Evolutionary conservation across 139 green algal species (phyloP), one percentile per base, ranked within the genome.

Genomic region (Gonium pectorale): DNA sequence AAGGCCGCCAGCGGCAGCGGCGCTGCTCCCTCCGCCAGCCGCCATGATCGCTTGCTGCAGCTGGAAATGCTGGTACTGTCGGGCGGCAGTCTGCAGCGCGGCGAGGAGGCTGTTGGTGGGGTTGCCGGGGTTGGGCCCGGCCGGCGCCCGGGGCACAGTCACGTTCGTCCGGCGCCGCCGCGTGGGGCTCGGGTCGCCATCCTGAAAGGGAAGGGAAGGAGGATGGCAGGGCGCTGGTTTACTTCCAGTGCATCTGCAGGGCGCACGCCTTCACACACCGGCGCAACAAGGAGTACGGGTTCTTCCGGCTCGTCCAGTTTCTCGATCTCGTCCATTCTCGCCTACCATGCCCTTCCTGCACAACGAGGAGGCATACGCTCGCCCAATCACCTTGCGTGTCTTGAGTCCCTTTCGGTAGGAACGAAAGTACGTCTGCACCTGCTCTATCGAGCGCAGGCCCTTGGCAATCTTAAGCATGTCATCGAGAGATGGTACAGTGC

Each of bases 401-500:
- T 83, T 83, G 0, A 74, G 44, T 43, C 49, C 73, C 24, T 64
- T 73, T 9, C 77, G 51, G 43, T 83, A 83, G 2, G 60, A 66
- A 3, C 77, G 29, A 43, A 83, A 83, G 22, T 83, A 83, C 8
- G 66, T 43, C 31, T 83, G 77, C 5, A 83, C 75, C 62, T 83
- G 77, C 52, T 83, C 73, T 11, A 83, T 64, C 21, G 77, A 74
- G 1, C 77, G 59, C 43, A 83, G n/a, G 1, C 77, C 77, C 77
- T 83, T 83, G 3, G 77, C 77, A 29, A 83, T 83, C 17, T 83
- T 83, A 7, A 83, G 44, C 77, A 83, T 83, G 8, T 83, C 77
- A 5, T 83, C 77, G 1, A 83, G 43, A 21, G 4, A 52, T 17
- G 77, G 77, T 43, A 83, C 64, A 21, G 40, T n/a, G 4, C 73